phyloP scores from a whole-genome alignment of 495 filamentous ascomycete genomes.

The Aspergillus coremiiformis region DNA sequence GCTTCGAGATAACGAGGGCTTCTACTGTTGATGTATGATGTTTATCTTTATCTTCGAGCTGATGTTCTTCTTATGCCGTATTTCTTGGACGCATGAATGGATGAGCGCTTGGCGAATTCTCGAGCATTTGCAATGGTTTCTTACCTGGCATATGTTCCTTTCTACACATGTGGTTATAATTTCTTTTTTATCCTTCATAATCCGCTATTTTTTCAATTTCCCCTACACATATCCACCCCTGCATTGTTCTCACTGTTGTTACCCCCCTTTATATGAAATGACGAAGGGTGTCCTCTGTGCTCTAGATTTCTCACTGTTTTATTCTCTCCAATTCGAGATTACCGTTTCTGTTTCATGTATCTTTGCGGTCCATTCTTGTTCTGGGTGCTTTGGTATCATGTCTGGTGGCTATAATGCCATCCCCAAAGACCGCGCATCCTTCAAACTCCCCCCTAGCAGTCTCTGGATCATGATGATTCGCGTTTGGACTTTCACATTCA shows the following conservation, averaged over 20 bases:
- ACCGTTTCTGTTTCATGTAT: not conserved
- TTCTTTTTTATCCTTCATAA: conserved; percentile 22
- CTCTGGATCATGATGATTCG: not conserved
- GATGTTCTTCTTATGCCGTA: conserved; percentile 22
- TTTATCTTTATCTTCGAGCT: conserved; percentile 17
- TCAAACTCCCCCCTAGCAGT: not conserved
- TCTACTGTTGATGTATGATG: conserved; percentile 34
- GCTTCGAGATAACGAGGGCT: conserved; percentile 42
- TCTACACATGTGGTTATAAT: conserved; percentile 27
- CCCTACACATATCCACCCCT: not conserved
- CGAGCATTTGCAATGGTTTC: conserved; percentile 42
- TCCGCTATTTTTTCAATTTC: conserved; percentile 21
- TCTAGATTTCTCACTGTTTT: not conserved
- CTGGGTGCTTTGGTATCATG: not conserved
- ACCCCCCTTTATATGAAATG: not conserved
- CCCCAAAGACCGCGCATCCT: not conserved
- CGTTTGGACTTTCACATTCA: not conserved
- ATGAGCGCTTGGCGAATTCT: conserved; percentile 39
- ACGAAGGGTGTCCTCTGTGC: not conserved
- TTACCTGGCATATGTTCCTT: conserved; percentile 35
- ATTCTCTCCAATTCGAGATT: not conserved
- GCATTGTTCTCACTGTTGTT: not conserved
- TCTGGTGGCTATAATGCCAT: not conserved
- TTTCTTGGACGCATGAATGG: conserved; percentile 36
- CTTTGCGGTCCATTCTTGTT: not conserved